Evolutionary conservation across 495 filamentous ascomycete species (phyloP).

Genomic region (Trichoderma gamsii): DNA sequence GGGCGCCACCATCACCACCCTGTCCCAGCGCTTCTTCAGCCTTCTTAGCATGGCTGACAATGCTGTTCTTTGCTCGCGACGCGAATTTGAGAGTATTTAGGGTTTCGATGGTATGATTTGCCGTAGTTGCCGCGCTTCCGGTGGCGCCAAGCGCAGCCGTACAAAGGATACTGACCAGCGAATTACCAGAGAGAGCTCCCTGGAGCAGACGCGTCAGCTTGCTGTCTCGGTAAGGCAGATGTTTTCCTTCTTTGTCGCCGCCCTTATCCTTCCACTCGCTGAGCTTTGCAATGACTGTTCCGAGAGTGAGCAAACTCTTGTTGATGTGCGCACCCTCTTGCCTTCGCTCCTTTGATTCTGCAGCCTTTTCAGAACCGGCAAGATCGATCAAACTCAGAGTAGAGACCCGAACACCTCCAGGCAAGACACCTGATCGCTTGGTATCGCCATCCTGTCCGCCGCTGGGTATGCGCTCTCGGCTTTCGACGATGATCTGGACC

Average conservation of each 20-base stretch:
- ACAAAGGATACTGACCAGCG: slow-evolving; percentile 93
- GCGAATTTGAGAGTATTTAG: slow-evolving; percentile 96
- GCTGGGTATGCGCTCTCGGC: slow-evolving; percentile 74
- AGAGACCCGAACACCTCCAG: slow-evolving; percentile 90
- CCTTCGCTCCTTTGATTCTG: slow-evolving; percentile 88
- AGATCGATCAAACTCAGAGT: slow-evolving; percentile 94
- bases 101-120: slow-evolving; percentile 75
- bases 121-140: slow-evolving; percentile 55
- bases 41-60: slow-evolving; percentile 93
- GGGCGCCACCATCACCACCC: slow-evolving; percentile 72
- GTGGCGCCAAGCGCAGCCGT: slow-evolving; percentile 77
- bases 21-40: slow-evolving; percentile 80
- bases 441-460: slow-evolving; percentile 40
- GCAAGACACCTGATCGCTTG: slow-evolving; percentile 70
- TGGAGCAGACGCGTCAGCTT: slow-evolving; percentile 92
- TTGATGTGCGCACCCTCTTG: slow-evolving; percentile 98
- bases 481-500: slow-evolving; percentile 97
- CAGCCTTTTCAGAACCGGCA: slow-evolving; percentile 91
- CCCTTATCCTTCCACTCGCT: slow-evolving; percentile 76
- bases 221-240: slow-evolving; percentile 93
- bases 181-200: slow-evolving; percentile 86
- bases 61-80: slow-evolving; percentile 92
- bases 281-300: slow-evolving; percentile 87
- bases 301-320: slow-evolving; percentile 90
- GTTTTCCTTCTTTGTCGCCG: slow-evolving; percentile 74